phyloP scores from a whole-genome alignment of 208 protist genomes.

The Trypanosoma lewisi region DNA sequence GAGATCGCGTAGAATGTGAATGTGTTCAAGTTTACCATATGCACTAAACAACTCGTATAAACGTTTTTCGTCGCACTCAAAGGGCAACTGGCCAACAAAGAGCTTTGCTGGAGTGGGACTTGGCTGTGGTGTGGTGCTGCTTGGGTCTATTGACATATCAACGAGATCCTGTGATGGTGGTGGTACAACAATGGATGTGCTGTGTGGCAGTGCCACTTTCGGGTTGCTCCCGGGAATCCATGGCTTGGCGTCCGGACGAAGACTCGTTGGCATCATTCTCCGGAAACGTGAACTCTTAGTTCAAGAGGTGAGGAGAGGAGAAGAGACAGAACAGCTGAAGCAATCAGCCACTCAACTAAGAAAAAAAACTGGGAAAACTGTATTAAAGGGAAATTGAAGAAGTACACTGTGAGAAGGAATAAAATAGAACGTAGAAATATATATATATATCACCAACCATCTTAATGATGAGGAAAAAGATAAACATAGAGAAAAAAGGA shows the following conservation, averaged over 20 bases:
- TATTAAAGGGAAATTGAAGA: too few species aligned
- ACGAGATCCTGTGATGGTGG: not conserved
- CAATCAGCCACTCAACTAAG: too few species aligned
- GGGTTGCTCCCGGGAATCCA: slow-evolving; percentile 40
- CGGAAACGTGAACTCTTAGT: not conserved
- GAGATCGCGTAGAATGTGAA: slow-evolving; percentile 79
- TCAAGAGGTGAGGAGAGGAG: not conserved
- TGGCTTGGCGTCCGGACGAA: slow-evolving; percentile 55
- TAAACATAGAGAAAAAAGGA: not conserved
- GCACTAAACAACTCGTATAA: slow-evolving; percentile 80
- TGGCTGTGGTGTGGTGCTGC: slow-evolving; percentile 15
- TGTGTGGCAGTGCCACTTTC: slow-evolving; percentile 13
- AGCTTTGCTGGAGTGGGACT: slow-evolving; percentile 65
- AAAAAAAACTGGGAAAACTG: too few species aligned
- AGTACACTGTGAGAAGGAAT: too few species aligned
- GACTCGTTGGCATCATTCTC: slow-evolving; percentile 39
- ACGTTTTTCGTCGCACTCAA: slow-evolving; percentile 82
- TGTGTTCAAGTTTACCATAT: slow-evolving; percentile 84
- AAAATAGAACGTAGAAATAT: too few species aligned
- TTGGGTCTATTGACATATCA: slow-evolving; percentile 11
- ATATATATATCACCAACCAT: too few species aligned
- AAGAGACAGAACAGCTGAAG: not conserved
- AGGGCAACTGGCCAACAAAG: slow-evolving; percentile 85
- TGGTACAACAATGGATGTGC: slow-evolving; percentile 14
- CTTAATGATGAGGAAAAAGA: not conserved